Base-by-base conservation (phyloP, 2,329 filamentous ascomycete species). In the Chrysoporthe puriensis region DNA sequence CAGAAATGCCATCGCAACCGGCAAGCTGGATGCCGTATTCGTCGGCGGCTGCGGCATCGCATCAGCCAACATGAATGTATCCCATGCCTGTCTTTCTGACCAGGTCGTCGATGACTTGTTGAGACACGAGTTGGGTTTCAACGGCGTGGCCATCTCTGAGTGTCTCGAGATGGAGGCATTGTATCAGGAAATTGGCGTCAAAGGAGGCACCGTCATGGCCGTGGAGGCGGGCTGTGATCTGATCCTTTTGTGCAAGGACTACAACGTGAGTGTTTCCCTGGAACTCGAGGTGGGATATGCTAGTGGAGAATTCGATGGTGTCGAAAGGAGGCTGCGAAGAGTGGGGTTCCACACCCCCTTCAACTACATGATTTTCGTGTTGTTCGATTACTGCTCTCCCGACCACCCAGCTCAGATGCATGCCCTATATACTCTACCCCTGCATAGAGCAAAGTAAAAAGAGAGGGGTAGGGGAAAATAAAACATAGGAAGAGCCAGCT, bases 111-210 rank as follows among this genome's bases (percentile, higher is more conserved):
- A 97, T 74, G 93, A 96, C 68, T 81, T 97, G 32, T 83, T 98
- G 3, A 88, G 95, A n/a, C 91, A 91, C 69, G 94, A 97, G 72
- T 86, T 98, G 34, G 91, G 91, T 2, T 98, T 98, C 73, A 88
- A 93, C 62, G 95, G 95, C 1, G 94, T 98, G 2, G 94, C 96
- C 34, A 93, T 98, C 62, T 97, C 94, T 0, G 95, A 98, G 76
- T 98, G 95, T 72, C 81, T 98, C 8, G 95, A 97, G 77, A 98
- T 98, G 95, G 94, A 97, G 75, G 94, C 94, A 0, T 85, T 98
- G 9, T 96, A 93, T 71, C 93, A 97, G 75, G 96, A 97, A 73
- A 96, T 98, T 62, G 95, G 95, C n/a, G 94, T 99, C 21, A 94
- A 95, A 72, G 95, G 96, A 52, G 96, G 96, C 14, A 97, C 95